phyloP scores from a whole-genome alignment of 1,284 basidiomycete species.

The Marasmius sp. region DNA sequence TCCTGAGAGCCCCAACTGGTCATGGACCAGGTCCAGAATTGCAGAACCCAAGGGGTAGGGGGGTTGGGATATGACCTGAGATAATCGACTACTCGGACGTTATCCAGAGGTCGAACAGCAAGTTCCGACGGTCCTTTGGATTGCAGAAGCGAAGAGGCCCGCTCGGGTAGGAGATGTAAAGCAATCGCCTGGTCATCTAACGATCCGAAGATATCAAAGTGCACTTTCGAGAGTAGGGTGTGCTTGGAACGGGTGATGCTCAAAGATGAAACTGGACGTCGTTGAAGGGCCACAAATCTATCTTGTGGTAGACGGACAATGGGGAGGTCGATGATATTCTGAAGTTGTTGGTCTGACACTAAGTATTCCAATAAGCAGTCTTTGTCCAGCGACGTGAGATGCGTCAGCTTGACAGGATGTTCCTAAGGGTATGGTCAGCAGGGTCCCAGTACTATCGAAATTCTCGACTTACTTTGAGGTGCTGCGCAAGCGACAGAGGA shows the following conservation, averaged over 20 bases:
- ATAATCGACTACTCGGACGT: neutral
- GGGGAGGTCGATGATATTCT: slow-evolving; percentile 32
- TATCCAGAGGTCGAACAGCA: neutral
- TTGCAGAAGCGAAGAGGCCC: neutral
- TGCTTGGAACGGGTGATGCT: neutral
- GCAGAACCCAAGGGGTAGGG: neutral
- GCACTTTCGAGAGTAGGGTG: neutral
- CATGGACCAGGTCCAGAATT: neutral
- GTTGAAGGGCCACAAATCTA: slow-evolving; percentile 19
- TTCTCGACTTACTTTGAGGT: neutral
- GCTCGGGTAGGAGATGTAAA: neutral
- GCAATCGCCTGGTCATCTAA: slow-evolving; percentile 1
- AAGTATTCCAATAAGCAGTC: slow-evolving; percentile 32
- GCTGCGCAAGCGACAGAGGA: neutral
- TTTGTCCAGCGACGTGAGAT: slow-evolving; percentile 9
- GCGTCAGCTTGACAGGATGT: neutral
- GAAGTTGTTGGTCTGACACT: slow-evolving; percentile 26
- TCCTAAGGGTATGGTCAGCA: neutral
- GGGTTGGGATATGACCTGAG: neutral
- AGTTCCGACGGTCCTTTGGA: neutral
- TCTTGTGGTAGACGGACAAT: slow-evolving; percentile 28
- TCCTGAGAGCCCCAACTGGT: neutral
- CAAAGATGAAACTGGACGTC: neutral
- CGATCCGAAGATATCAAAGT: slow-evolving; percentile 1
- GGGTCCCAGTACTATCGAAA: neutral